These are phyloP conservation scores for Mucor mucedo DNA, from an alignment of 371 early-diverging fungal genomes.

Conservation along the genomic window DNA sequence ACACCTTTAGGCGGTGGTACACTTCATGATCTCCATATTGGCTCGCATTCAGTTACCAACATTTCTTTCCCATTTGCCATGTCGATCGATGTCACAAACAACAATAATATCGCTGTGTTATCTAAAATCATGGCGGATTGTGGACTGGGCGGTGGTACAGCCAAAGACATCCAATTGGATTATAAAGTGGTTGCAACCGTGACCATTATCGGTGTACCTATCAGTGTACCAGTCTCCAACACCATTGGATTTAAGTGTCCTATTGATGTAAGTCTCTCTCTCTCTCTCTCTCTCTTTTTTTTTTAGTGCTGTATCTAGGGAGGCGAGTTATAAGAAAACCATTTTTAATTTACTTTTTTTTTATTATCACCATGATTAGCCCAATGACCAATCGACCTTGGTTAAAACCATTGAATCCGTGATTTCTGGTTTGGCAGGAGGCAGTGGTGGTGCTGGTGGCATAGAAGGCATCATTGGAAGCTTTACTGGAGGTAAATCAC, in stretches of 20 bases:
- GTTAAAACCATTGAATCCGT: conserved; percentile 5
- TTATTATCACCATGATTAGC: background rate
- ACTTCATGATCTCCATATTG: conserved; percentile 51
- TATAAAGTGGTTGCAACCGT: conserved; percentile 59
- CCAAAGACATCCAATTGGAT: conserved; percentile 45
- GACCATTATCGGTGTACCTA: conserved; percentile 52
- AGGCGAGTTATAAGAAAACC: too few species aligned
- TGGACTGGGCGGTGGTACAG: conserved; percentile 38
- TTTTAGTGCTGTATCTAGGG: too few species aligned
- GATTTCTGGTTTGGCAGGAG: background rate
- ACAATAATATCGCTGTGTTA: conserved; percentile 38
- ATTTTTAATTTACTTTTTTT: background rate
- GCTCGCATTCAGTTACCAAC: conserved; percentile 43
- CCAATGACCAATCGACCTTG: conserved; percentile 7
- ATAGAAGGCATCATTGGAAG: background rate
- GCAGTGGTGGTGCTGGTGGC: background rate
- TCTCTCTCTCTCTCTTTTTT: too few species aligned
- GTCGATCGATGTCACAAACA: conserved; percentile 32
- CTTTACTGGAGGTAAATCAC: background rate
- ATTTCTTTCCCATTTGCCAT: conserved; percentile 56
- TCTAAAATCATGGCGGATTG: conserved; percentile 52
- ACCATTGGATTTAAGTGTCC: conserved; percentile 45
- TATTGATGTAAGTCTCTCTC: conserved; percentile 23
- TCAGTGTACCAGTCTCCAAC: conserved; percentile 49
- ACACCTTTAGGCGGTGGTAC: conserved; percentile 56